Base-by-base conservation (phyloP, 805 yeast species). In the Gaillardinia entomophila region DNA sequence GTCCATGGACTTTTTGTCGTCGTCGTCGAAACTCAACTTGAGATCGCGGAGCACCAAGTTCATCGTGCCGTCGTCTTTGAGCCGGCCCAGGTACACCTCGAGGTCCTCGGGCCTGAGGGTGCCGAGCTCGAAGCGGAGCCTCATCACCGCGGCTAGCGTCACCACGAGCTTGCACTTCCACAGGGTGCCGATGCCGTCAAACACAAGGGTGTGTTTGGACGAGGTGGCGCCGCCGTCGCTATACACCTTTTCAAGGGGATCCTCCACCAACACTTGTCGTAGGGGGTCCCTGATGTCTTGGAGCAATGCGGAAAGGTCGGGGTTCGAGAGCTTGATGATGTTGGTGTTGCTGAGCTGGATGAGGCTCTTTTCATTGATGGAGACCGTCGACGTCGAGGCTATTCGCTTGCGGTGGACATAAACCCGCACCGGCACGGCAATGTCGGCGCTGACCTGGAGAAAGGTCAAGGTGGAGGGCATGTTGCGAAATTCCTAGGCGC, bases 161-260 rank as follows among this genome's bases (percentile, higher is more conserved):
- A 51, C 44, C 29, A 38, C 41, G 12, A 52, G 28, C 12, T 43
- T 42, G 31, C 55, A 50, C 17, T 43, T 51, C 59, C 59, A 53
- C 3, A 31, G 24, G 11, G 33, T 29, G 18, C 43, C 37, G 4
- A 43, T 18, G 16, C 31, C 20, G 11, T 41, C 48, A 7, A 40
- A 23, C 6, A 34, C 34, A 14, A 38, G 14, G 26, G 32, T 30
- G 4, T 45, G 28, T 13, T 30, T 12, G 13, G 43, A 31, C 33
- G 35, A 32, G 3, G 38, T 31, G 10, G 37, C 19, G 12, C 19
- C 30, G n/a, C 25, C 31, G 20, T 19, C 12, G 10, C 42, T 41
- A 12, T 42, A 42, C 16, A 42, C 19, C 3, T 40, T 36, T 6
- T 17, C 17, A 3, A 46, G 33, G 7, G 37, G 36, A 3, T 30